Base-by-base conservation (phyloP, 257 asterid species). In the Catharanthus roseus region DNA sequence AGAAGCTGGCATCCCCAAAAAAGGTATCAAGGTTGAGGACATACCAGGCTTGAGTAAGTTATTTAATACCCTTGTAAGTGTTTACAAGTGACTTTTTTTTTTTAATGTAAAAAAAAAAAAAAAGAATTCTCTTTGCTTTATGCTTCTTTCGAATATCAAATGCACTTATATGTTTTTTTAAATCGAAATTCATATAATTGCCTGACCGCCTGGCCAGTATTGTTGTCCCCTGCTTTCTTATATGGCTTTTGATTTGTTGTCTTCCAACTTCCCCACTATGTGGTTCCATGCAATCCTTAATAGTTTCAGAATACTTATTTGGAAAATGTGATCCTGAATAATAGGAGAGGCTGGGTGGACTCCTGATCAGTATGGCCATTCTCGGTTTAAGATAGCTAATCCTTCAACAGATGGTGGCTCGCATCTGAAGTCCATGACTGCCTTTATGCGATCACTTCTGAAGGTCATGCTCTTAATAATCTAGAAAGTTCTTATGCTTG, bases 301-400 rank as follows among this genome's bases (percentile, higher is more conserved):
- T 16, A 28, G 50, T 51, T 57, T 44, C 53, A 38, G 19, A 49
- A 47, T 56, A 71, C 81, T 68, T 70, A 72, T 67, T 79, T 76
- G 77, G 73, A 50, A 75, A 67, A 81, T 82, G 57, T 31, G 67
- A 58, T 51, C 69, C 75, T 68, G 82, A 67, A 55, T 60, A 67
- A 78, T 74, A 91, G 99, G 89, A 69, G 97, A 91, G 80, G 99
- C 99, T 61, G 99, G 99, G 58, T 93, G 96, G 97, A 91, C 91
- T 65, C 85, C 96, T 70, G 99, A 93, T 78, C 96, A 93, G 74
- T 93, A 86, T 77, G 99, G 97, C 29, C 89, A 91, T 85, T 91
- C 99, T 75, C 96, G 90, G 58, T 89, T 78, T 76, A 89, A 88
- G 87, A 77, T 83, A 49, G 74, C 76, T 50, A 91, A 78, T 79